Percentiles rank a stretch among this genome's conserved stretches.
These are phyloP conservation scores for Monilinia vaccinii-corymbosi DNA, from an alignment of 2,329 filamentous ascomycete species.

Conservation along the genomic window DNA sequence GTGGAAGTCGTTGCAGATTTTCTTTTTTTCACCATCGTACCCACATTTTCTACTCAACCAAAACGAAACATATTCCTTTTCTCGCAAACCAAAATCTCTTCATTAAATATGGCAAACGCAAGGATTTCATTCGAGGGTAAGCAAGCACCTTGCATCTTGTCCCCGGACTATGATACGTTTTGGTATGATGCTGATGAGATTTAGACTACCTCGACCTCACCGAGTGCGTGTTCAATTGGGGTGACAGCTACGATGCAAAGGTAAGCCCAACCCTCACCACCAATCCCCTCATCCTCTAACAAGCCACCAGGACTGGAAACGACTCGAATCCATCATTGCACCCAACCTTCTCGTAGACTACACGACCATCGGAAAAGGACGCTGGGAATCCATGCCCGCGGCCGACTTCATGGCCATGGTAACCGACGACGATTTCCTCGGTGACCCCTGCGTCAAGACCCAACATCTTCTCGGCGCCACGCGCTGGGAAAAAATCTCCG, in stretches of 20 bases:
- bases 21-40: neutral
- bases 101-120: neutral
- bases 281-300: neutral
- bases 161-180: neutral
- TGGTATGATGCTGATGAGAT: neutral
- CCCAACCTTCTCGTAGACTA: constrained; percentile 45
- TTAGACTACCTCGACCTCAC: constrained; percentile 42
- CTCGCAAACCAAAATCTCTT: neutral
- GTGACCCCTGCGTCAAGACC: constrained; percentile 52
- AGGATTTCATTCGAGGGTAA: constrained; percentile 12
- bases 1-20: neutral
- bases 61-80: neutral
- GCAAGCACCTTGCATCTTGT: neutral
- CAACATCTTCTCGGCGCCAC: constrained; percentile 56
- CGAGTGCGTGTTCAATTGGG: constrained; percentile 50
- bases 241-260: constrained; percentile 57
- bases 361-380: constrained; percentile 49
- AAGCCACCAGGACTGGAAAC: constrained; percentile 20
- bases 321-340: constrained; percentile 21
- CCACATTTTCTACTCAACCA: neutral
- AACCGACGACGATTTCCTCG: constrained; percentile 46
- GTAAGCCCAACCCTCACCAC: constrained; percentile 8
- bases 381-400: constrained; percentile 53
- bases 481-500: constrained; percentile 48
- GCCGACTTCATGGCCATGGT: constrained; percentile 54